Conservation (phyloP, 176 grass and related monocot species). For the Tillandsia leiboldiana region DNA sequence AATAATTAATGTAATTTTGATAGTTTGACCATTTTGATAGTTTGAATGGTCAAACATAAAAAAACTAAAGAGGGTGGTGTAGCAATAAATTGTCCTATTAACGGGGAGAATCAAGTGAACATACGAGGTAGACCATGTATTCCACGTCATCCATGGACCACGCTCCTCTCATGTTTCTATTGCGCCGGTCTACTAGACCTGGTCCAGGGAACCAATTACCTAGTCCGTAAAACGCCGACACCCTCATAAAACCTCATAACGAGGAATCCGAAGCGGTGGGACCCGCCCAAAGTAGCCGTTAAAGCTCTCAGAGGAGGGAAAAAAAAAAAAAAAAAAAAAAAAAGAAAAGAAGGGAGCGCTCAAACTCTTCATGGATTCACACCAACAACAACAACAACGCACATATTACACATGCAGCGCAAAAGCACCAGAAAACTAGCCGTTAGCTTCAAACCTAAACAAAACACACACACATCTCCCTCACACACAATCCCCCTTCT, state of each 20-base stretch:
- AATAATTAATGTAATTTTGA: too few species aligned
- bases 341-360: too few species aligned
- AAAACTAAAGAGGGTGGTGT: too few species aligned
- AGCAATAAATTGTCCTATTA: too few species aligned
- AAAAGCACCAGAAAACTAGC: background rate
- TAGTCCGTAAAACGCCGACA: background rate
- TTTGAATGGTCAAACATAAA: too few species aligned
- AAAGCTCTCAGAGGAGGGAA: background rate
- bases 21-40: too few species aligned
- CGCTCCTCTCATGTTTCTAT: background rate
- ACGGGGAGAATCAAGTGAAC: too few species aligned
- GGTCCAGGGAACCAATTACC: too few species aligned
- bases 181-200: background rate
- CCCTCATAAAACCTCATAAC: background rate
- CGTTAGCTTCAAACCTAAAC: background rate
- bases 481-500: background rate
- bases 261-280: background rate
- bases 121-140: too few species aligned
- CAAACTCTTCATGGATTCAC: too few species aligned
- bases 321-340: too few species aligned
- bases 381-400: background rate
- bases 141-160: background rate
- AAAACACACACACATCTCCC: background rate
- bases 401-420: background rate
- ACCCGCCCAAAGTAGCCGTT: background rate